Evolutionary conservation across 1,284 basidiomycete species (phyloP).

Genomic region (Rhodotorula sp.): DNA sequence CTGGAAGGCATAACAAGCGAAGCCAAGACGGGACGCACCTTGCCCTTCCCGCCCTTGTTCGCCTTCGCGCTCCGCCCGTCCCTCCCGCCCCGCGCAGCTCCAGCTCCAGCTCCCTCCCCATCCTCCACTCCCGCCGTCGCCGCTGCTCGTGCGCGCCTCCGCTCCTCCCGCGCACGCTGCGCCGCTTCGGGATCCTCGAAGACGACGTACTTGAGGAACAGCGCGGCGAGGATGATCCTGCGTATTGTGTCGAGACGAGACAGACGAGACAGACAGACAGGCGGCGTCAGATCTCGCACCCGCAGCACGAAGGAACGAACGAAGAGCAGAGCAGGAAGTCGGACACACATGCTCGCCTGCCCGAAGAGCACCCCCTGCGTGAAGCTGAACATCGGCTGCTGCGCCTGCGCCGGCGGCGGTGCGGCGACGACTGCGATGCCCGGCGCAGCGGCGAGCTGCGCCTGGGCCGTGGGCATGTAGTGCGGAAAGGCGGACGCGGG

Average conservation of each 20-base stretch:
- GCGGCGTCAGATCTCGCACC: no score
- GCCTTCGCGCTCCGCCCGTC: constrained; percentile 22
- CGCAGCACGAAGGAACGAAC: background rate
- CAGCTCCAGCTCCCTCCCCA: background rate
- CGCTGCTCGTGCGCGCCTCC: background rate
- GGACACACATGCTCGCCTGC: constrained; percentile 54
- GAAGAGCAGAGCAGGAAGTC: constrained; percentile 36
- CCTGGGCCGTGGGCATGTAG: no score
- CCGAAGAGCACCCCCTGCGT: constrained; percentile 60
- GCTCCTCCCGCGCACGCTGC: constrained; percentile 1
- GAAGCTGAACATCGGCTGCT: constrained; percentile 51
- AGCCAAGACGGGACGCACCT: background rate
- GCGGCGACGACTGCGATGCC: background rate
- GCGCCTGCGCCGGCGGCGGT: background rate
- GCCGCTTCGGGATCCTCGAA: constrained; percentile 53
- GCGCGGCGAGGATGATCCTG: constrained; percentile 51
- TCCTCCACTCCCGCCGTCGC: no score
- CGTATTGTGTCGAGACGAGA: background rate
- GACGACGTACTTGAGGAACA: constrained; percentile 60
- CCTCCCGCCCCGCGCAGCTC: background rate
- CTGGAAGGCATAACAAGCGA: background rate
- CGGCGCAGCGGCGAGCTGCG: background rate
- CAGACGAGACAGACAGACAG: no score
- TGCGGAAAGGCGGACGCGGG: no score
- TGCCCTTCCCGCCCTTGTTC: background rate